These are phyloP conservation scores for Thozetella sp. DNA, from an alignment of 495 filamentous ascomycete species.

Conservation along the genomic window DNA sequence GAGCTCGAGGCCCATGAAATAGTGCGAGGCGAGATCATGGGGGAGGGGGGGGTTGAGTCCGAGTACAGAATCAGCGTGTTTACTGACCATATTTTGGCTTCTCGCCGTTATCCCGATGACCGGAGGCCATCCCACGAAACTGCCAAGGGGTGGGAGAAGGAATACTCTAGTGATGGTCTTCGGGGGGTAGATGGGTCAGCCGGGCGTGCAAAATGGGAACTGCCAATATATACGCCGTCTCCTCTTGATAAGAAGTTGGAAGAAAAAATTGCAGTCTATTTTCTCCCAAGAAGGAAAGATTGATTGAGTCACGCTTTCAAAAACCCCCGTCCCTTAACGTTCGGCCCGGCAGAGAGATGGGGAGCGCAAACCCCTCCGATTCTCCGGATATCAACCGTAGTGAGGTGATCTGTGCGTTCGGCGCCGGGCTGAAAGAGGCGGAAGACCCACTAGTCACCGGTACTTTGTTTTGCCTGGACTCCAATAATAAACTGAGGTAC, in stretches of 20 bases:
- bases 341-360: not conserved
- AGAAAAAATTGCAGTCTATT: too few species aligned
- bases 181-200: too few species aligned
- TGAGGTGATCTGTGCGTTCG: not conserved
- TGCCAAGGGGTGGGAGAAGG: not conserved
- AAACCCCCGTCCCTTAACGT: too few species aligned
- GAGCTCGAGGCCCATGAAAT: constrained; percentile 9
- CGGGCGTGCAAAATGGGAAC: too few species aligned
- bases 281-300: too few species aligned
- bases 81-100: constrained; percentile 42
- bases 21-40: not conserved
- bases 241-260: too few species aligned
- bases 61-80: constrained; percentile 1
- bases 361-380: too few species aligned
- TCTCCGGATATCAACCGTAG: not conserved
- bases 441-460: not conserved
- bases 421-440: not conserved
- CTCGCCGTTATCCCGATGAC: constrained; percentile 10
- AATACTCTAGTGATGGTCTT: constrained; percentile 1
- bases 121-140: constrained; percentile 15
- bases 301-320: too few species aligned
- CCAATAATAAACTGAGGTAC: not conserved
- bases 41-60: not conserved
- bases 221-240: too few species aligned
- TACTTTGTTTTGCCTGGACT: not conserved